These are phyloP conservation scores for Globisporangium abappressorium DNA, from an alignment of 352 stramenopile genomes.

Conservation along the genomic window DNA sequence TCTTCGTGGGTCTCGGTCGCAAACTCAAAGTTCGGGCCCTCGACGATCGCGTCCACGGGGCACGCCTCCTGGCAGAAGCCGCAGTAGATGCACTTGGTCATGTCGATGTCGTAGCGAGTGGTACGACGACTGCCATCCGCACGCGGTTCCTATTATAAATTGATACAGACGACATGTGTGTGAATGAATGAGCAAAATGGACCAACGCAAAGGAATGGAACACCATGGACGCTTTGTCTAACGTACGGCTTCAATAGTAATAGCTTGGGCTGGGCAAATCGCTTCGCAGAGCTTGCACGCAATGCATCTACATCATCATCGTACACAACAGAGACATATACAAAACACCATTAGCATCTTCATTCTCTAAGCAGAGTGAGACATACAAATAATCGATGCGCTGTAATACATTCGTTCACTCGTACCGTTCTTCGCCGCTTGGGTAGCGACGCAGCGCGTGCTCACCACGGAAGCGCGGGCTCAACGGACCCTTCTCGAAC, in stretches of 20 bases:
- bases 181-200: neutral
- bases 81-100: slow-evolving; percentile 99
- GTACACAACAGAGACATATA: slow-evolving; percentile 19
- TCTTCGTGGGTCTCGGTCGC: slow-evolving; percentile 99
- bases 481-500: slow-evolving; percentile 97
- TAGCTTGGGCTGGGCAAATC: slow-evolving; percentile 98
- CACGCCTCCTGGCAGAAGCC: slow-evolving; percentile 96
- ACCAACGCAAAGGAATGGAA: slow-evolving; percentile 14
- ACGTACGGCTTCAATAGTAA: slow-evolving; percentile 97
- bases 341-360: neutral
- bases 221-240: neutral
- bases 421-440: slow-evolving; percentile 96
- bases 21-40: slow-evolving; percentile 99
- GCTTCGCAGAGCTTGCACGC: slow-evolving; percentile 99
- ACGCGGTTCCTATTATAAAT: slow-evolving; percentile 82
- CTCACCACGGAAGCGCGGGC: slow-evolving; percentile 97
- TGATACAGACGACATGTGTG: slow-evolving; percentile 9
- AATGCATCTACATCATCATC: slow-evolving; percentile 89
- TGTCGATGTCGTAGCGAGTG: slow-evolving; percentile 99
- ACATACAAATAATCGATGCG: neutral
- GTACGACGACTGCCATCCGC: slow-evolving; percentile 97
- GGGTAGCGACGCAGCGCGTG: slow-evolving; percentile 98
- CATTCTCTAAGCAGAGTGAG: neutral
- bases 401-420: neutral
- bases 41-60: slow-evolving; percentile 99